A percentile compares a stretch with the other conserved stretches of the same genome.
Evolutionary conservation across 345 rosid species (phyloP).

Genomic region (Bruguiera gymnorhiza): DNA sequence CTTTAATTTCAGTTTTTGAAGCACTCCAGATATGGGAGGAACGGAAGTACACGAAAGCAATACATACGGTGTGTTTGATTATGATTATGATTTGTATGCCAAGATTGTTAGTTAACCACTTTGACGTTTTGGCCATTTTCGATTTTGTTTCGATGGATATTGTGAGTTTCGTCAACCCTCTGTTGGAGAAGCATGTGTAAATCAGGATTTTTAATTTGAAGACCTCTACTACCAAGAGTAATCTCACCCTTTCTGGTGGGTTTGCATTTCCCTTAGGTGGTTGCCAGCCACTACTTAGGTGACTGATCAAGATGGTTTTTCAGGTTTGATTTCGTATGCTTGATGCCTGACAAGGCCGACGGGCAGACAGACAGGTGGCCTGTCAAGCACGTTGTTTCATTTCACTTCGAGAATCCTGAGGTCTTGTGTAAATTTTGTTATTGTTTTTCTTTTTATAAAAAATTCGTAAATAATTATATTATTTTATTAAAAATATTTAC

Average conservation of each 20-base stretch:
- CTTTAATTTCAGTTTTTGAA: constrained; percentile 50
- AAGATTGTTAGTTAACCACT: constrained; percentile 86
- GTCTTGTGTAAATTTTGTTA: too few relatives aligned
- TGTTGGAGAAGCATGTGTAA: constrained; percentile 84
- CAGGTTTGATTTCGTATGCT: too few relatives aligned
- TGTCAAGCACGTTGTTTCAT: too few relatives aligned
- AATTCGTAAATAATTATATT: too few relatives aligned
- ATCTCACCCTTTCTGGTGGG: constrained; percentile 86
- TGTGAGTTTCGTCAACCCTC: constrained; percentile 58
- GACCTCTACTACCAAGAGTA: constrained; percentile 76
- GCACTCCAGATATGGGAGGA: constrained; percentile 77
- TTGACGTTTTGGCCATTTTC: constrained; percentile 85
- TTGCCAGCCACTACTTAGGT: too few relatives aligned
- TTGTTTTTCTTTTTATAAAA: too few relatives aligned
- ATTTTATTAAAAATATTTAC: too few relatives aligned
- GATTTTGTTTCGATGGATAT: constrained; percentile 90
- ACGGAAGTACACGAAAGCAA: constrained; percentile 77
- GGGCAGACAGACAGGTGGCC: too few relatives aligned
- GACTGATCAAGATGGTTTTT: too few relatives aligned
- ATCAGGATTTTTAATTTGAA: constrained; percentile 72
- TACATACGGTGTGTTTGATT: constrained; percentile 71
- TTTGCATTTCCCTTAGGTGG: background rate
- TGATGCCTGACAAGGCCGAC: too few relatives aligned
- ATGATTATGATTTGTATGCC: constrained; percentile 71
- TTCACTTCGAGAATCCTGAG: too few relatives aligned